phyloP scores from a whole-genome alignment of 1,284 basidiomycete species.

The Peniophora sp. region DNA sequence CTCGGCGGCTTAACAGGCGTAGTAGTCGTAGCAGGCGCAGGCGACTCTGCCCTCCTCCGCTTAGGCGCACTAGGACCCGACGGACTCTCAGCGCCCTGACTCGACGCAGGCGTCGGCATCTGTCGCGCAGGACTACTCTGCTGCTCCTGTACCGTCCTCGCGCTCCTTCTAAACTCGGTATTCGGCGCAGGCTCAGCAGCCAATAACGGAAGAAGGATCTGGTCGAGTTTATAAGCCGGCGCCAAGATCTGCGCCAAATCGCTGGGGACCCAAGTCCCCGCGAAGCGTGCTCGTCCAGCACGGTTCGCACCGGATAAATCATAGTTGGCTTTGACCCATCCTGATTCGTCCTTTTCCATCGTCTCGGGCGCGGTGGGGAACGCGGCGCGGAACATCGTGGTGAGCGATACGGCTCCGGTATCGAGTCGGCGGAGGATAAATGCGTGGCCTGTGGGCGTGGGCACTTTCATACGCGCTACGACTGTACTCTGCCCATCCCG shows the following conservation, averaged over 20 bases:
- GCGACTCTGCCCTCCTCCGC: constrained; percentile 56
- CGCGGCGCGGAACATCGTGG: constrained; percentile 96
- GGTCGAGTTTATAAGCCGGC: constrained; percentile 49
- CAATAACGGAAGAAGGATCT: constrained; percentile 60
- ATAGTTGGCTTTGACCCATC: constrained; percentile 78
- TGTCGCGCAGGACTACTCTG: constrained; percentile 23
- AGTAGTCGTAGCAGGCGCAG: constrained; percentile 20
- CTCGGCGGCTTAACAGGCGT: constrained; percentile 10
- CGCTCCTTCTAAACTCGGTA: constrained; percentile 65
- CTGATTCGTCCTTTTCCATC: constrained; percentile 78
- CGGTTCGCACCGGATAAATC: constrained; percentile 83
- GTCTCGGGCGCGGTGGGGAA: constrained; percentile 81
- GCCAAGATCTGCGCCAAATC: constrained; percentile 64
- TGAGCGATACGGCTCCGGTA: constrained; percentile 90
- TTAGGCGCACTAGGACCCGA: constrained; percentile 40
- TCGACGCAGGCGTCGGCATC: constrained; percentile 17
- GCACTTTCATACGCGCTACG: constrained; percentile 89
- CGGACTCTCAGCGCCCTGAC: constrained; percentile 2
- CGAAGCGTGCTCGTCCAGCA: constrained; percentile 69
- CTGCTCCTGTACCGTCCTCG: constrained; percentile 12
- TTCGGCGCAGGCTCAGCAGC: constrained; percentile 74
- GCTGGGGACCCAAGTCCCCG: constrained; percentile 84
- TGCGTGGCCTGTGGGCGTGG: constrained; percentile 77
- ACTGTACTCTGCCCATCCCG: constrained; percentile 60
- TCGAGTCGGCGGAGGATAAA: constrained; percentile 95